A percentile compares a stretch with the other conserved stretches of the same genome.
These are phyloP conservation scores for Chalciporus sphaerocephalus DNA, from an alignment of 768 basidiomycete species.

Conservation along the genomic window DNA sequence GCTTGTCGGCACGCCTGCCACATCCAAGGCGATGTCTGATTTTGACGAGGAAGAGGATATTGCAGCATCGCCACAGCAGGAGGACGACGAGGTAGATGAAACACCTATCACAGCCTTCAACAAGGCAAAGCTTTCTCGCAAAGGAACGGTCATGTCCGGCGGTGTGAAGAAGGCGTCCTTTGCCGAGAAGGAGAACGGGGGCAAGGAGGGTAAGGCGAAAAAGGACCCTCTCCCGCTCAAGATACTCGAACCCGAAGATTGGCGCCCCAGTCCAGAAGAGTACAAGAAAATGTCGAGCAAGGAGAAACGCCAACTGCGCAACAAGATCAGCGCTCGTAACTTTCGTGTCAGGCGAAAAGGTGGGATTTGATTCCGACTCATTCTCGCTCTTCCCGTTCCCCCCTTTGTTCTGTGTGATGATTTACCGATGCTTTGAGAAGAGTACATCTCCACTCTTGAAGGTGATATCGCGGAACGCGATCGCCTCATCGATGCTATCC, in stretches of 20 bases:
- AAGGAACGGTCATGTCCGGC: conserved; percentile 68
- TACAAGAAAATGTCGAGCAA: conserved; percentile 94
- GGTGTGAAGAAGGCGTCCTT: conserved; percentile 62
- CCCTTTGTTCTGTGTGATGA: not conserved
- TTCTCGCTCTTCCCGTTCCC: not conserved
- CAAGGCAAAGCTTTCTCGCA: conserved; percentile 50
- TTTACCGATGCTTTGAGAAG: conserved; percentile 36
- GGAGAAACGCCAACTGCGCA: conserved; percentile 92
- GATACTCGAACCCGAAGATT: conserved; percentile 54
- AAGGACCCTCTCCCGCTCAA: conserved; percentile 28
- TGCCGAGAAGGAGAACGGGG: conserved; percentile 31
- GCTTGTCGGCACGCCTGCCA: conserved; percentile 63
- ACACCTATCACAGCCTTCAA: conserved; percentile 22
- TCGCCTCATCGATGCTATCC: conserved; percentile 81
- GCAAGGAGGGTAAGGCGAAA: conserved; percentile 17
- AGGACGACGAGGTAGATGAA: conserved; percentile 34
- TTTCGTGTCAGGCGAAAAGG: conserved; percentile 95
- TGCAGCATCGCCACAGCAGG: conserved; percentile 10
- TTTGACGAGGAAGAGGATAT: conserved; percentile 36
- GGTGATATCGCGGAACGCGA: conserved; percentile 92
- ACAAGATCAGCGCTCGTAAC: conserved; percentile 95
- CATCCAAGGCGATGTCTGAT: conserved; percentile 40
- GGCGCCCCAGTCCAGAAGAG: conserved; percentile 86
- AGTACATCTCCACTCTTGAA: conserved; percentile 93
- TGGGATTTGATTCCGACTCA: conserved; percentile 24